These are phyloP conservation scores for Alloascoidea hylecoeti DNA, from an alignment of 805 yeast genomes.

Conservation along the genomic window DNA sequence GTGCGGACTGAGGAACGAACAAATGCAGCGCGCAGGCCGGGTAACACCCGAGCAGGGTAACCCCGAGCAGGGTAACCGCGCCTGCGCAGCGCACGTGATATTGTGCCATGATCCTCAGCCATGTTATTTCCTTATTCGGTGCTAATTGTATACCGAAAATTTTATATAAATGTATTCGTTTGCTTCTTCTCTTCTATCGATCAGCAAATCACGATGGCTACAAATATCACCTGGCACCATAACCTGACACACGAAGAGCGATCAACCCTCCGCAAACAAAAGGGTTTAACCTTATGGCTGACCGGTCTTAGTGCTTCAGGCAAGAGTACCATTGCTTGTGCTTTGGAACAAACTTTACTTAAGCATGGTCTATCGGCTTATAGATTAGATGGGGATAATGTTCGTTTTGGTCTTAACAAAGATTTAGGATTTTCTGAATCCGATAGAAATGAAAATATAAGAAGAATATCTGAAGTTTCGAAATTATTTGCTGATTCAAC, in stretches of 20 bases:
- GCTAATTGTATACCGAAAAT: no score
- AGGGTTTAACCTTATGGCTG: conserved; percentile 87
- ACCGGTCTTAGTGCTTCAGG: conserved; percentile 95
- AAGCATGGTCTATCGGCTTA: conserved; percentile 61
- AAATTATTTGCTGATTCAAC: conserved; percentile 92
- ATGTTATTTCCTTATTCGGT: no score
- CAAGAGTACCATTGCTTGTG: conserved; percentile 90
- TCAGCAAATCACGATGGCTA: conserved; percentile 44
- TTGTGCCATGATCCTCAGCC: no score
- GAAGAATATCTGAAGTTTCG: conserved; percentile 91
- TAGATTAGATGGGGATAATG: conserved; percentile 89
- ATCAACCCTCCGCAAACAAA: conserved; percentile 52
- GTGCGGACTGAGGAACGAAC: no score
- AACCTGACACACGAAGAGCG: conserved; percentile 82
- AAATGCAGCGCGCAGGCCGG: no score
- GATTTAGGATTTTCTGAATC: conserved; percentile 87
- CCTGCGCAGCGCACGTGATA: no score
- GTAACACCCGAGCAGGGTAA: no score
- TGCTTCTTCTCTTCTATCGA: not conserved
- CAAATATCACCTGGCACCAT: conserved; percentile 94
- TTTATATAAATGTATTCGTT: no score
- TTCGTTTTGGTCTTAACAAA: conserved; percentile 89
- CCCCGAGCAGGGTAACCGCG: no score
- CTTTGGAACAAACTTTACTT: conserved; percentile 71
- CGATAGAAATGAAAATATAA: conserved; percentile 88